A percentile compares a stretch with the other conserved stretches of the same genome.
phyloP scores from a whole-genome alignment of 306 rosid genomes.

The Vicia faba region DNA sequence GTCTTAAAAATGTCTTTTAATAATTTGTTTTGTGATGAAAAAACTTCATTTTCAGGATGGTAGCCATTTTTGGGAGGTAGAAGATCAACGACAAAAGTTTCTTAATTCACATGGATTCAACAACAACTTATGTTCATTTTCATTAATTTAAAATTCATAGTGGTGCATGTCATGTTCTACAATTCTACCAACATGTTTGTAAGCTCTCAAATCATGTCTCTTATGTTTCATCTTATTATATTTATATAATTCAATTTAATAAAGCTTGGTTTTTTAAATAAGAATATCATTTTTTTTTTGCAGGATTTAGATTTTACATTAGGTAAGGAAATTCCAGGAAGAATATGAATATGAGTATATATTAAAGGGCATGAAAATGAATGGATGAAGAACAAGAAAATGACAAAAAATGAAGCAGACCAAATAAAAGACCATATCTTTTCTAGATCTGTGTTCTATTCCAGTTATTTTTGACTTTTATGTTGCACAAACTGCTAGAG shows the following conservation, averaged over 20 bases:
- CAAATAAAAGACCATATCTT: conserved; percentile 60
- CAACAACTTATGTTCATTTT: conserved; percentile 69
- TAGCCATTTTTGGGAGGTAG: conserved; percentile 66
- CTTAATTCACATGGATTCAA: conserved; percentile 62
- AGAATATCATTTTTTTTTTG: not conserved
- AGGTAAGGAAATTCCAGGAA: conserved; percentile 10
- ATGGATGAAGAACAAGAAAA: conserved; percentile 54
- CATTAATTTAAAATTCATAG: conserved; percentile 42
- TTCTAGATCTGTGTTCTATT: conserved; percentile 59
- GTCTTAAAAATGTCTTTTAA: not conserved
- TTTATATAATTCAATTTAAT: not conserved
- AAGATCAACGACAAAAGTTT: conserved; percentile 76
- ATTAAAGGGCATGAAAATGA: conserved; percentile 44
- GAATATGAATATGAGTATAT: not conserved
- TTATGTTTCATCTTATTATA: not conserved
- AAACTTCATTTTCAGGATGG: conserved; percentile 64
- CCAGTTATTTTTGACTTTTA: conserved; percentile 44
- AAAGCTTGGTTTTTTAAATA: conserved; percentile 6
- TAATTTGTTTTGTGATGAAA: conserved; percentile 20
- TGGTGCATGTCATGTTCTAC: conserved; percentile 51
- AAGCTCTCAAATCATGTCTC: conserved; percentile 56
- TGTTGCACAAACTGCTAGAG: conserved; percentile 58
- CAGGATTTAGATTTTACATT: conserved; percentile 43
- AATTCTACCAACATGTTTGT: conserved; percentile 47
- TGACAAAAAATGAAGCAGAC: conserved; percentile 64